Conservation (phyloP, 106 monocot genomes). For the Allium sativum region DNA sequence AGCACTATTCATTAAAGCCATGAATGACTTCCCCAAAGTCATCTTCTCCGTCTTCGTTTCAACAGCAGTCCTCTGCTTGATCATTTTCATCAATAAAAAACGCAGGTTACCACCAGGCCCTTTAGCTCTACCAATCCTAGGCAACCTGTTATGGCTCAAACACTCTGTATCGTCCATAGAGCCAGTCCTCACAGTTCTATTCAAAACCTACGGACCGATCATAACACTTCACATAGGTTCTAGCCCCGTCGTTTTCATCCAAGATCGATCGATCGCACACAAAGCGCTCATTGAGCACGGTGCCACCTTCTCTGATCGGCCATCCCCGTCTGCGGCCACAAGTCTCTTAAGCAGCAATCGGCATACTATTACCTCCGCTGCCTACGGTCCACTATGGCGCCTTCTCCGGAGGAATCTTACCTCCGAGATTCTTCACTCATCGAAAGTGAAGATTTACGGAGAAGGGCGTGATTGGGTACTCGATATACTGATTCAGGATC, state of each 20-base stretch:
- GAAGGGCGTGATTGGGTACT: conserved; percentile 22
- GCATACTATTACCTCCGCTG: conserved; percentile 20
- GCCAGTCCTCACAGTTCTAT: background rate
- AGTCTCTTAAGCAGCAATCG: conserved; percentile 9
- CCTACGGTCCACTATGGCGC: conserved; percentile 42
- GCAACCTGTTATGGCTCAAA: conserved; percentile 14
- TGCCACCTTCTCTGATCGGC: conserved; percentile 16
- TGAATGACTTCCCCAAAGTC: no score
- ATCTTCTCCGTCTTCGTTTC: no score
- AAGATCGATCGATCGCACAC: conserved; percentile 18
- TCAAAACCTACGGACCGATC: conserved; percentile 15
- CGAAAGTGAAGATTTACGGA: conserved; percentile 5
- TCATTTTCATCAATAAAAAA: background rate
- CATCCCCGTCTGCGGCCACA: background rate
- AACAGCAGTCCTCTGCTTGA: no score
- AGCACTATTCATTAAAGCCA: no score
- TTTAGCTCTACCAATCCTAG: background rate
- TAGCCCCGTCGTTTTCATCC: conserved; percentile 12
- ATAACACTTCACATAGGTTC: conserved; percentile 18
- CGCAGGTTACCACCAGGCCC: conserved; percentile 18
- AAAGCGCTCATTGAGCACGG: conserved; percentile 14
- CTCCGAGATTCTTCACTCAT: conserved; percentile 28
- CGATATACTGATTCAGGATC: background rate
- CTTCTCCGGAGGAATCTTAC: conserved; percentile 33
- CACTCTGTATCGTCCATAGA: conserved; percentile 1